Conservation (phyloP, 2,329 filamentous ascomycete species). For the Colletotrichum echinochloae region DNA sequence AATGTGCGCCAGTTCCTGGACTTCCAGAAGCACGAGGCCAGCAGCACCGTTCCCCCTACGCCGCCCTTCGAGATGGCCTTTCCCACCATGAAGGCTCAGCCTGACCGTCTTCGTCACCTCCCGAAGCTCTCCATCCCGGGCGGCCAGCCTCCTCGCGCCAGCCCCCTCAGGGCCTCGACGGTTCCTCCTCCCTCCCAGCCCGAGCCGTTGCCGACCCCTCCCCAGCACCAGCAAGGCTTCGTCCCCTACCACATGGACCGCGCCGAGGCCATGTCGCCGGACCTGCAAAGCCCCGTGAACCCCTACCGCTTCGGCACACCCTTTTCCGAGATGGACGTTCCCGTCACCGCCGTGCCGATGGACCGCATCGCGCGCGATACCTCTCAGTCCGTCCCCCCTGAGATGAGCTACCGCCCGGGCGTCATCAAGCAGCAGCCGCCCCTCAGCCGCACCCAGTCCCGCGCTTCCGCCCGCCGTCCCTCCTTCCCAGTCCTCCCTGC, state of each 20-base stretch:
- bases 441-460: constrained; percentile 63
- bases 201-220: constrained; percentile 41
- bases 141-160: constrained; percentile 47
- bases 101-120: constrained; percentile 67
- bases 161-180: constrained; percentile 47
- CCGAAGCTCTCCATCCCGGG: constrained; percentile 73
- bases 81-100: constrained; percentile 60
- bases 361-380: constrained; percentile 81
- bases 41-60: constrained; percentile 73
- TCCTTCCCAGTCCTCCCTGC: constrained; percentile 76
- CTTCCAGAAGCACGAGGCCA: constrained; percentile 76
- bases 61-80: constrained; percentile 75
- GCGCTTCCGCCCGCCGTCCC: constrained; percentile 71
- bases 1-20: constrained; percentile 92
- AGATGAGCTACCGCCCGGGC: constrained; percentile 81
- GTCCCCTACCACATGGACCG: constrained; percentile 65
- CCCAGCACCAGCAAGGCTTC: constrained; percentile 50
- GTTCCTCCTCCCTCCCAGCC: constrained; percentile 47
- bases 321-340: constrained; percentile 91
- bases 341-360: constrained; percentile 77
- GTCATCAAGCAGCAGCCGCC: constrained; percentile 48
- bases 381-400: constrained; percentile 92
- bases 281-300: constrained; percentile 68
- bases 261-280: constrained; percentile 63
- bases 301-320: constrained; percentile 86